Evolutionary conservation across 2,329 filamentous ascomycete genomes (phyloP).

Genomic region (Didymella lethalis): DNA sequence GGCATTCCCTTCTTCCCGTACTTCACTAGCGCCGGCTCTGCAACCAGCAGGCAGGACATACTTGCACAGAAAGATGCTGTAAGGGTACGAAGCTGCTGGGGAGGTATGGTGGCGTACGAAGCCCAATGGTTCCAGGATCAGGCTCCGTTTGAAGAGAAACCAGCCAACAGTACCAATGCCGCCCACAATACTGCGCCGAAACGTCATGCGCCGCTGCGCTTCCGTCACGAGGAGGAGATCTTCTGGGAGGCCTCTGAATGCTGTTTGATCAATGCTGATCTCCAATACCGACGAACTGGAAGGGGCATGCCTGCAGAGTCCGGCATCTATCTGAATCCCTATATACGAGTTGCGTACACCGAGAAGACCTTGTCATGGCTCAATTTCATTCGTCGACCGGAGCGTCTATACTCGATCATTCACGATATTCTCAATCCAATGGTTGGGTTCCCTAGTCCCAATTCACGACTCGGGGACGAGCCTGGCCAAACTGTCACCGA

Average conservation of each 20-base stretch:
- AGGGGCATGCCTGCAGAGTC: conserved; percentile 54
- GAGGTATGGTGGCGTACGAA: conserved; percentile 75
- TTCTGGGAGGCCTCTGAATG: conserved; percentile 60
- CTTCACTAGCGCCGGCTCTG: conserved; percentile 64
- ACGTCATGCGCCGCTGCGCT: conserved; percentile 52
- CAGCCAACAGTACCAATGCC: conserved; percentile 30
- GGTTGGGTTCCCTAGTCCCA: conserved; percentile 65
- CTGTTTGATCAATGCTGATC: conserved; percentile 58
- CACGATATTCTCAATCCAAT: conserved; percentile 67
- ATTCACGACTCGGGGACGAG: conserved; percentile 67
- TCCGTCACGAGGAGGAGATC: conserved; percentile 53
- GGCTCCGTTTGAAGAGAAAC: conserved; percentile 8
- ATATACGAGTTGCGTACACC: conserved; percentile 74
- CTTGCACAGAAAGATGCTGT: conserved; percentile 69
- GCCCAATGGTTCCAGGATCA: conserved; percentile 64
- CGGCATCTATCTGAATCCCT: conserved; percentile 78
- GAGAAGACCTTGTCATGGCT: conserved; percentile 66
- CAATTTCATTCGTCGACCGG: conserved; percentile 67
- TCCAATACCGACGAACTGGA: conserved; percentile 50
- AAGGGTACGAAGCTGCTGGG: conserved; percentile 77
- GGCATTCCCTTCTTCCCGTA: conserved; percentile 74
- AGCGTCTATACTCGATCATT: conserved; percentile 67
- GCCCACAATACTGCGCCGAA: conserved; percentile 22
- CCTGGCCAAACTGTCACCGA: conserved; percentile 64
- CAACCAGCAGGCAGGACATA: conserved; percentile 66